Evolutionary conservation across 352 stramenopile species (phyloP), one percentile per base, ranked within the genome.

Genomic region (Pythium diclinum): DNA sequence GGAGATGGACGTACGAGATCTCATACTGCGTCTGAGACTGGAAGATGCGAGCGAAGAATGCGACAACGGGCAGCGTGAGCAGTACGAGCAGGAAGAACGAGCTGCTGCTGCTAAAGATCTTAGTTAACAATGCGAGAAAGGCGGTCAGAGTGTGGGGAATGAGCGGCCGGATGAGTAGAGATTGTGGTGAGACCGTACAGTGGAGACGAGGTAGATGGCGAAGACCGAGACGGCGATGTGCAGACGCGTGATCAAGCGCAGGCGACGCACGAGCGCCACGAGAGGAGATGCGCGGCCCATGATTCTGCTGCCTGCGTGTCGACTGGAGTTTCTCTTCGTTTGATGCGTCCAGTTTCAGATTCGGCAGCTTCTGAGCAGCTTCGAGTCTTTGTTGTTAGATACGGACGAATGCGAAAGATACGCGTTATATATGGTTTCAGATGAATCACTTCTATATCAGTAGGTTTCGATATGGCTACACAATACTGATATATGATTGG

Each of bases 61-160:
- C 36, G 8, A 60, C 30, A 19, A 72, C 48, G 11, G 65, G 65
- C 28, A 67, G 38, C 38, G 48, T 14, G 3, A 68, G 59, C 54
- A 72, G 33, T 17, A 61, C 13, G 9, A 63, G 34, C n/a, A 71
- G 42, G 57, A 70, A 70, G 25, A 65, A 65, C 14, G 47, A 21
- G 58, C 59, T 54, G 36, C 55, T 59, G 5, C 19, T 3, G 17
- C 58, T 53, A 25, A 66, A 34, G 28, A 67, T 17, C 52, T 71
- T 52, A 16, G 16, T 21, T 13, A 11, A 13, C 6, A 36, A 9
- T 14, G 3, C 10, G 23, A 52, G 23, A 34, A 17, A 53, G 21
- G 17, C 25, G 21, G 33, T n/a, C 1, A n/a, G n/a, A n/a, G n/a
- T n/a, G n/a, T n/a, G n/a, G n/a, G n/a, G n/a, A n/a, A n/a, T n/a